Conservation (phyloP, 768 basidiomycete species). For the Dioszegia aurantiaca region DNA sequence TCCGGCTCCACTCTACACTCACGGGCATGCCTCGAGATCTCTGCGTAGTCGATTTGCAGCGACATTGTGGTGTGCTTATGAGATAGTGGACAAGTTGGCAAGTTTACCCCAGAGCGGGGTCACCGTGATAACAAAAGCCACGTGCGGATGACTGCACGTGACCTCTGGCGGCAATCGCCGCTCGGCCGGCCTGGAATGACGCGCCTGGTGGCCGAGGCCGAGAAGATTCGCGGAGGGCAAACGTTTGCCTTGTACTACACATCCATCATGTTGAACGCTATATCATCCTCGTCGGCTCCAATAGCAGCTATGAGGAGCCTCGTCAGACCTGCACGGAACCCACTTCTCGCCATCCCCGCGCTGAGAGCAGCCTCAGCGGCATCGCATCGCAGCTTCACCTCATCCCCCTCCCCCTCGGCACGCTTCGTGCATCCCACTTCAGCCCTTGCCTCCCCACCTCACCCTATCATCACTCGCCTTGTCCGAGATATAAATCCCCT, state of each 20-base stretch:
- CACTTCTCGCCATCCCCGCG: not conserved
- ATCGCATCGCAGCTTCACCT: not conserved
- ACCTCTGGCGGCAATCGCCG: no score
- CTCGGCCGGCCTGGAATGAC: no score
- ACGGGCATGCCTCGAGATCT: conserved; percentile 30
- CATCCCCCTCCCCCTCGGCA: not conserved
- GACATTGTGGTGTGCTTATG: not conserved
- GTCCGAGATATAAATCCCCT: not conserved
- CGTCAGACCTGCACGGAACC: no score
- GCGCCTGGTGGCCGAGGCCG: no score
- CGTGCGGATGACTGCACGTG: no score
- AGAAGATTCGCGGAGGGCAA: no score
- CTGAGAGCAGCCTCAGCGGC: not conserved
- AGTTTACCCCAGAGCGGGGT: no score
- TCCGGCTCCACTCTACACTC: not conserved
- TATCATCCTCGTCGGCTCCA: not conserved
- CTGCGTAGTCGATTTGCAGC: conserved; percentile 19
- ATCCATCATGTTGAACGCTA: not conserved
- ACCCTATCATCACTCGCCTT: not conserved
- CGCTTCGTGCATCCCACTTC: not conserved
- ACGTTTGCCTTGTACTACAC: no score
- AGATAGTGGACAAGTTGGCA: no score
- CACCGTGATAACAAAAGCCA: no score
- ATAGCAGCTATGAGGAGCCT: not conserved
- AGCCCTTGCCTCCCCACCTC: not conserved